These are phyloP conservation scores for Phytomonas serpens DNA, from an alignment of 208 protist genomes.

Conservation along the genomic window DNA sequence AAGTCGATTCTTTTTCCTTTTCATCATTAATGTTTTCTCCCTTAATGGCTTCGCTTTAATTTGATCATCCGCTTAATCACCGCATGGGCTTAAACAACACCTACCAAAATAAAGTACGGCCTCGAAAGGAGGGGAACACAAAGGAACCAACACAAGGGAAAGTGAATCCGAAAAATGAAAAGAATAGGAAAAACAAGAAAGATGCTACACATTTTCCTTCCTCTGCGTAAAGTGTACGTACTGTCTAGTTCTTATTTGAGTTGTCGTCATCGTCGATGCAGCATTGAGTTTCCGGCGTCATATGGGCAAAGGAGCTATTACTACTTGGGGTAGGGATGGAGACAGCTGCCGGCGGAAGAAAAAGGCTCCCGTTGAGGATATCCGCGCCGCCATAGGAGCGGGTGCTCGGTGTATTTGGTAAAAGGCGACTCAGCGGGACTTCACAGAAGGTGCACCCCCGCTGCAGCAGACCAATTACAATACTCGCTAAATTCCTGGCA, in stretches of 20 bases:
- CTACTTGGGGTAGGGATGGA: not conserved
- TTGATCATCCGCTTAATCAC: not conserved
- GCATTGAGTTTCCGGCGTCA: not conserved
- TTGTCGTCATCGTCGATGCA: constrained; percentile 16
- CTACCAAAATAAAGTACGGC: constrained; percentile 5
- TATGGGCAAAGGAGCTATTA: not conserved
- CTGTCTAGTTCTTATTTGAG: not conserved
- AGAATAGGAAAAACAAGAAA: not conserved
- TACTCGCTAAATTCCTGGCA: constrained; percentile 76
- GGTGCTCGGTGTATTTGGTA: not conserved
- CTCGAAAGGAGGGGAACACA: constrained; percentile 8
- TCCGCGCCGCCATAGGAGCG: not conserved
- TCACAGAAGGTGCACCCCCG: constrained; percentile 69
- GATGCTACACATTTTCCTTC: not conserved
- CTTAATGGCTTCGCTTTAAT: not conserved
- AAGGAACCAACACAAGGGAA: constrained; percentile 5
- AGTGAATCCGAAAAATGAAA: constrained; percentile 8
- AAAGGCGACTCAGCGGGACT: constrained; percentile 43
- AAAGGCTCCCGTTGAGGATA: constrained; percentile 6
- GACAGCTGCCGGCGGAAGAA: constrained; percentile 16
- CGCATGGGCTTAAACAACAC: not conserved
- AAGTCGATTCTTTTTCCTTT: not conserved
- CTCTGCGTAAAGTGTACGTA: not conserved
- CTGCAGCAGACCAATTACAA: constrained; percentile 77
- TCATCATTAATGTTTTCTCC: not conserved